Conservation (phyloP, 331 rosid genomes). For the Arachis monticola region DNA sequence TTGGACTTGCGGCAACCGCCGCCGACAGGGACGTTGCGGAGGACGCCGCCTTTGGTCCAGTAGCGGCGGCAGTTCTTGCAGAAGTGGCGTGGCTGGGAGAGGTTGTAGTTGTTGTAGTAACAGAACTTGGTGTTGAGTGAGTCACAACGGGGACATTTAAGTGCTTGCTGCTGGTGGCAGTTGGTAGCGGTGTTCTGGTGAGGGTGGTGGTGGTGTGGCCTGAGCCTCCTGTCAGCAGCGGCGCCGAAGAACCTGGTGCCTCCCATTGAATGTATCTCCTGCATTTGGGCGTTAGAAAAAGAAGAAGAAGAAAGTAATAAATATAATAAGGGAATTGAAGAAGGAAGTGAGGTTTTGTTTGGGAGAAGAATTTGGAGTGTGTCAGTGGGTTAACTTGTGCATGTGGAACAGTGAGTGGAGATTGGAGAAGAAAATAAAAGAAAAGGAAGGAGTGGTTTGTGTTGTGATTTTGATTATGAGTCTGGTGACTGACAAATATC, state of each 20-base stretch:
- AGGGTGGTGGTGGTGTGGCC: constrained; percentile 56
- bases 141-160: constrained; percentile 94
- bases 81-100: constrained; percentile 99
- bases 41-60: constrained; percentile 99
- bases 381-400: constrained; percentile 3
- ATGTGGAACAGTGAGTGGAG: not conserved
- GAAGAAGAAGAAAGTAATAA: not conserved
- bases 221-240: constrained; percentile 55
- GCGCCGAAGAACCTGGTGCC: constrained; percentile 59
- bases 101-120: constrained; percentile 95
- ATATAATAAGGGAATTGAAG: not conserved
- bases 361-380: not conserved
- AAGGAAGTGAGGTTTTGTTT: too few species aligned
- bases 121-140: constrained; percentile 96
- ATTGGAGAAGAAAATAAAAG: not conserved
- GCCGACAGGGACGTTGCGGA: constrained; percentile 98
- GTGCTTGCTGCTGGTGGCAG: constrained; percentile 51
- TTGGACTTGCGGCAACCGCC: constrained; percentile 96
- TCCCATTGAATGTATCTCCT: constrained; percentile 77
- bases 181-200: constrained; percentile 39
- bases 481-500: not conserved
- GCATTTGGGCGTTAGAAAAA: constrained; percentile 55
- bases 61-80: constrained; percentile 97
- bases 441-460: not conserved
- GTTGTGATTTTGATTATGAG: not conserved